phyloP scores from a whole-genome alignment of 495 filamentous ascomycete genomes.

The Penicillium atrosanguineum region DNA sequence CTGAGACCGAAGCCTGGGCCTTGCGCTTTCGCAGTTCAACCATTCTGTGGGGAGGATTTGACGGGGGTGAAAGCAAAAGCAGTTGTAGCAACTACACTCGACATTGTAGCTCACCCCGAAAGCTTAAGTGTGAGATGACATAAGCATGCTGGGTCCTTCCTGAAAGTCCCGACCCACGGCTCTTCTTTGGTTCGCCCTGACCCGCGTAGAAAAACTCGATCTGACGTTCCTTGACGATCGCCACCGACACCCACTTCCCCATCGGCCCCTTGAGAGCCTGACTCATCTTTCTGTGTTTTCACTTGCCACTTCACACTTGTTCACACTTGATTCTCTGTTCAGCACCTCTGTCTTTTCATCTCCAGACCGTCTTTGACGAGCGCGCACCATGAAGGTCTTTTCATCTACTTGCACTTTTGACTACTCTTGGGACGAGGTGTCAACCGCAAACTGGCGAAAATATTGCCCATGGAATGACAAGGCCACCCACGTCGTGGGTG shows the following conservation, averaged over 20 bases:
- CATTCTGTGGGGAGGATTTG: slow-evolving; percentile 29
- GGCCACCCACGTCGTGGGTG: slow-evolving; percentile 87
- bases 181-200: slow-evolving; percentile 21
- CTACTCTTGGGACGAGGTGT: slow-evolving; percentile 98
- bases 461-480: slow-evolving; percentile 99
- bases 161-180: slow-evolving; percentile 20
- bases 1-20: slow-evolving; percentile 53
- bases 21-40: slow-evolving; percentile 76
- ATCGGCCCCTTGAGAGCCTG: slow-evolving; percentile 7
- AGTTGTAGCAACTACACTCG: neutral
- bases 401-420: slow-evolving; percentile 83
- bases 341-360: neutral
- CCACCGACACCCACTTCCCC: slow-evolving; percentile 17
- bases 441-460: slow-evolving; percentile 98
- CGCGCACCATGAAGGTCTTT: slow-evolving; percentile 82
- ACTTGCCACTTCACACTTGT: slow-evolving; percentile 1
- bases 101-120: neutral
- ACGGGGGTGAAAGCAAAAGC: neutral
- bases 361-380: slow-evolving; percentile 1
- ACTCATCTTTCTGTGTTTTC: slow-evolving; percentile 5
- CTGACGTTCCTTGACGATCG: slow-evolving; percentile 22
- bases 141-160: slow-evolving; percentile 10
- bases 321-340: neutral
- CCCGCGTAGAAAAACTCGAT: slow-evolving; percentile 21
- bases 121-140: neutral